Base-by-base conservation (phyloP, 225 moss, liverwort and hornwort species). In the Straminergon stramineum region DNA sequence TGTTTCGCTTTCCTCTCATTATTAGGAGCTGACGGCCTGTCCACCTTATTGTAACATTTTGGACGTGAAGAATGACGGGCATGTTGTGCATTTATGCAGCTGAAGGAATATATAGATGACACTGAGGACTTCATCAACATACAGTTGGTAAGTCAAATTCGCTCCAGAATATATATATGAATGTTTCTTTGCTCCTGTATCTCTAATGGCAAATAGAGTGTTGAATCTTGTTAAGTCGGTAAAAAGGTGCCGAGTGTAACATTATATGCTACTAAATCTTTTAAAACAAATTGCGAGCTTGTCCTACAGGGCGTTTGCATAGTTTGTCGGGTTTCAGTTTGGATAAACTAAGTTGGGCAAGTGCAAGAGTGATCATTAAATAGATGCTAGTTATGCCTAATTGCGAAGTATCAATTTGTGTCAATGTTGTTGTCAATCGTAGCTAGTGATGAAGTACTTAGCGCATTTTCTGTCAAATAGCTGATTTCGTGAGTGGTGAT, bases 41-140 rank as follows among this genome's bases (percentile, higher is more conserved):
- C 41, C 15, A 48, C 10, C 51, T 51, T 19, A 48, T 85, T 80
- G 67, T 87, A 62, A 68, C 68, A 53, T 84, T 87, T 61, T 87
- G 80, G 48, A 91, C 51, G 15, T 82, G 87, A 89, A 70, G 57
- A 81, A 55, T 89, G 89, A 92, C 78, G 85, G 41, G 73, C 60
- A 37, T 87, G 53, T 91, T 79, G 88, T 90, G 79, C 69, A 77
- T 93, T 75, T 89, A 75, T 93, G 89, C 94, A 95, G 94, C 91
- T 99, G 91, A 99, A 99, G 89, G 94, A 99, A 85, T 99, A 97
- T 68, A 99, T 99, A 79, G 99, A 99, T 71, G 99, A 99, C 86
- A 99, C 97, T 5, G 99, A 99, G 89, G 99, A 99, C 91, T 99
- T 99, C 86, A 97, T 99, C 86, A 99, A 99, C 89, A 99, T 99